Conservation (phyloP, 805 yeast genomes). For the Yamadazyma akitaensis region DNA sequence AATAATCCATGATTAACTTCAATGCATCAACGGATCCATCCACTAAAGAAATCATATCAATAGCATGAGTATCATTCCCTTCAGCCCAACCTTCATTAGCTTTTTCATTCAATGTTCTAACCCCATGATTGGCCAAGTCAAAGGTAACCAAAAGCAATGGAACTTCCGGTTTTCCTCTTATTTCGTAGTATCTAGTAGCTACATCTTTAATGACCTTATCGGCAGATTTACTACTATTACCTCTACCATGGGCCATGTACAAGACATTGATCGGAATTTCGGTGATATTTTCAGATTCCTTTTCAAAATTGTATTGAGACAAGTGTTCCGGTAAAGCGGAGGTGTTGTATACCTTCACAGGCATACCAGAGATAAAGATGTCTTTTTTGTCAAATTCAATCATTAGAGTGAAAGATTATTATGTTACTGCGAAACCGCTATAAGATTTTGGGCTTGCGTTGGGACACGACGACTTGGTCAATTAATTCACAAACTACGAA, state of each 20-base stretch:
- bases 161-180: slow-evolving; percentile 12
- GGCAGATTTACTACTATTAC: slow-evolving; percentile 33
- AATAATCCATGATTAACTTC: slow-evolving; percentile 39
- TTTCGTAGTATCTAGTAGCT: slow-evolving; percentile 24
- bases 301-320: slow-evolving; percentile 13
- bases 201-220: slow-evolving; percentile 40
- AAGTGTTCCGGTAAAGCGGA: slow-evolving; percentile 26
- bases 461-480: neutral
- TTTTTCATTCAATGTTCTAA: slow-evolving; percentile 31
- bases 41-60: slow-evolving; percentile 47
- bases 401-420: neutral
- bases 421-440: neutral
- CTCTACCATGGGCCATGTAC: slow-evolving; percentile 48
- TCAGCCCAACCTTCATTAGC: slow-evolving; percentile 44
- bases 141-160: slow-evolving; percentile 48
- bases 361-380: slow-evolving; percentile 43
- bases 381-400: slow-evolving; percentile 14
- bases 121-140: slow-evolving; percentile 58
- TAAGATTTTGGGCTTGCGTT: neutral
- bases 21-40: slow-evolving; percentile 48
- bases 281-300: slow-evolving; percentile 8
- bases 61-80: slow-evolving; percentile 49
- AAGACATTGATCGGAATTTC: slow-evolving; percentile 37
- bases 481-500: too few species aligned
- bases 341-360: slow-evolving; percentile 42